Percentiles rank a stretch among this genome's conserved stretches.
Conservation (phyloP, 2,329 filamentous ascomycete genomes). For the Sordariomycetes sp. region DNA sequence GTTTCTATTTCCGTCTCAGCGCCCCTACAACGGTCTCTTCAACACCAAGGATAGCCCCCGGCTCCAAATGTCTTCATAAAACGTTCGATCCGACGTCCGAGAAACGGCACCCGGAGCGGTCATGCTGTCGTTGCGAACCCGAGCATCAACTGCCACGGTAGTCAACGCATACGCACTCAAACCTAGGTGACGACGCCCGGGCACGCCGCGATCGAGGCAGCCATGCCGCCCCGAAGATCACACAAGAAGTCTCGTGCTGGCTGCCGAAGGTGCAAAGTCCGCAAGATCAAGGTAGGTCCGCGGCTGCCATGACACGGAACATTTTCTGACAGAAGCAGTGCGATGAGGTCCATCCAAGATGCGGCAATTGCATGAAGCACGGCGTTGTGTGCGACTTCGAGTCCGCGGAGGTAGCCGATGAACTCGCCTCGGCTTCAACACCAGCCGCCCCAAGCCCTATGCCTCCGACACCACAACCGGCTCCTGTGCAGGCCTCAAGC, state of each 20-base stretch:
- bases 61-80: background rate
- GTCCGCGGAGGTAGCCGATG: conserved; percentile 35
- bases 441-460: conserved; percentile 11
- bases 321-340: conserved; percentile 30
- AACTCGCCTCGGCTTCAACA: conserved; percentile 29
- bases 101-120: too few relatives aligned
- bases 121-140: conserved; percentile 3
- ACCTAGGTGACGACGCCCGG: background rate
- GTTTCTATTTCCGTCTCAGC: background rate
- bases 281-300: conserved; percentile 57
- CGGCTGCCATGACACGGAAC: background rate
- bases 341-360: conserved; percentile 56
- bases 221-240: conserved; percentile 55
- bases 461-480: conserved; percentile 1
- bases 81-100: too few relatives aligned
- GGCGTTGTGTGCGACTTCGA: conserved; percentile 59
- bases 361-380: conserved; percentile 59
- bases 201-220: conserved; percentile 3
- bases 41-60: too few relatives aligned
- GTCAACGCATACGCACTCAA: background rate
- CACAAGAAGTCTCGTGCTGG: conserved; percentile 64
- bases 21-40: too few relatives aligned
- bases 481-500: background rate
- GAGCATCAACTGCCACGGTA: conserved; percentile 3
- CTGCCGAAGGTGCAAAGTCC: conserved; percentile 55